Percentiles rank a stretch among this genome's conserved stretches.
phyloP scores from a whole-genome alignment of 2,329 filamentous ascomycete genomes.

The Colletotrichum tamarilloi region DNA sequence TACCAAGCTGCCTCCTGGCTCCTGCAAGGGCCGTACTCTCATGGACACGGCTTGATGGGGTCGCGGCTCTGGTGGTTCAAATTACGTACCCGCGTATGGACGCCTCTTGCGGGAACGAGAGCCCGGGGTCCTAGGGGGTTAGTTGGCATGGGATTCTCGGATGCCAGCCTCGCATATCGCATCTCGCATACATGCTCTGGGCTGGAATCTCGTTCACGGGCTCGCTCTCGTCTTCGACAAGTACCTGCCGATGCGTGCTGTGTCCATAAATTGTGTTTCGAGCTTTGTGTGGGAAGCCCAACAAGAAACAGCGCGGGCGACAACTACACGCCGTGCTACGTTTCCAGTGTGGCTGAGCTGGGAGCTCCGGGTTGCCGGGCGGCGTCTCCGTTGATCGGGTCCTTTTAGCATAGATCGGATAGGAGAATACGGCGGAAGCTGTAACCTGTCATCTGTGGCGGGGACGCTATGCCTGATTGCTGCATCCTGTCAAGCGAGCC shows the following conservation, averaged over 20 bases:
- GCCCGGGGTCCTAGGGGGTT: constrained; percentile 14
- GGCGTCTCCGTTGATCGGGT: constrained; percentile 33
- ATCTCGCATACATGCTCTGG: not conserved
- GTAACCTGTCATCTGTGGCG: constrained; percentile 16
- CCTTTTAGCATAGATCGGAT: constrained; percentile 12
- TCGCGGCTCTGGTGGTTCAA: constrained; percentile 32
- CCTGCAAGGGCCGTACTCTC: constrained; percentile 28
- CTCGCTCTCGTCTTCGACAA: constrained; percentile 10
- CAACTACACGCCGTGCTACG: constrained; percentile 10
- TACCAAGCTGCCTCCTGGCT: not conserved
- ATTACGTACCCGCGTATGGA: constrained; percentile 30
- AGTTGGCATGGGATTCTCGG: not conserved
- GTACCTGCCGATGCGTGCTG: not conserved
- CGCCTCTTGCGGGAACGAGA: constrained; percentile 23
- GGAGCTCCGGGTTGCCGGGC: constrained; percentile 24
- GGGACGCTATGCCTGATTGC: constrained; percentile 4
- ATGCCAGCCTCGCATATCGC: constrained; percentile 18
- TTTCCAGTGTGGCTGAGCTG: constrained; percentile 31
- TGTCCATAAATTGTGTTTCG: not conserved
- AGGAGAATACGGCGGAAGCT: constrained; percentile 4
- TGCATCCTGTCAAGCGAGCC: not conserved
- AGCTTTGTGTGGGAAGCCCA: not conserved
- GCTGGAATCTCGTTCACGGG: not conserved
- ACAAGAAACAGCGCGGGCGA: constrained; percentile 15
- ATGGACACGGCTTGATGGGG: constrained; percentile 10